Evolutionary conservation across 2,329 filamentous ascomycete species (phyloP).

Genomic region (Neocatenulostroma microsporum): DNA sequence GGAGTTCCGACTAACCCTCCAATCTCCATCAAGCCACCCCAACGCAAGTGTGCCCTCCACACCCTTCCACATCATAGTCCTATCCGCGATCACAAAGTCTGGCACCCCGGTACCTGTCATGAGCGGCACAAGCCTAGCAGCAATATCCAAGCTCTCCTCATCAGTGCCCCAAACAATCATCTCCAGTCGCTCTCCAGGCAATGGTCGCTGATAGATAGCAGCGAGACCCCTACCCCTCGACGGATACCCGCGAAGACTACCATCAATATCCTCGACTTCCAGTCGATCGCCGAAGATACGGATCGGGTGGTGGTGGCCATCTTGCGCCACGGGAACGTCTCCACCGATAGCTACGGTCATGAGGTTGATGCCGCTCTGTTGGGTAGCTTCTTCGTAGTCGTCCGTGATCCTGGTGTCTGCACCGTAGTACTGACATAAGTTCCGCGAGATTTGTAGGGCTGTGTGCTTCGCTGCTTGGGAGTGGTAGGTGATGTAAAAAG

Average conservation of each 20-base stretch:
- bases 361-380: conserved; percentile 35
- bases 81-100: conserved; percentile 47
- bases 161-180: conserved; percentile 51
- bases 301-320: conserved; percentile 1
- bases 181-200: conserved; percentile 42
- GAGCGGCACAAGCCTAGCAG: conserved; percentile 47
- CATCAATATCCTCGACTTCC: conserved; percentile 9
- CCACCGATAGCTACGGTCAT: conserved; percentile 34
- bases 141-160: conserved; percentile 40
- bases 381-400: conserved; percentile 13
- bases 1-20: conserved; percentile 44
- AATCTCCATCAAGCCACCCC: conserved; percentile 50
- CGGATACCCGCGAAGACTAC: background rate
- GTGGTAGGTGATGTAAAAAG: conserved; percentile 37
- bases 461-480: conserved; percentile 27
- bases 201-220: conserved; percentile 46
- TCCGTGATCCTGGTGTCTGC: conserved; percentile 42
- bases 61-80: conserved; percentile 44
- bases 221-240: conserved; percentile 33
- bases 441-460: conserved; percentile 50
- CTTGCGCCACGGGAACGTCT: conserved; percentile 15
- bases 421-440: conserved; percentile 51
- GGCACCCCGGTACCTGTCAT: conserved; percentile 51
- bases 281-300: conserved; percentile 27
- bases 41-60: conserved; percentile 46